Evolutionary conservation across 2,329 filamentous ascomycete species (phyloP), one percentile per base, ranked within the genome.

Genomic region (Sclerotinia trifoliorum): DNA sequence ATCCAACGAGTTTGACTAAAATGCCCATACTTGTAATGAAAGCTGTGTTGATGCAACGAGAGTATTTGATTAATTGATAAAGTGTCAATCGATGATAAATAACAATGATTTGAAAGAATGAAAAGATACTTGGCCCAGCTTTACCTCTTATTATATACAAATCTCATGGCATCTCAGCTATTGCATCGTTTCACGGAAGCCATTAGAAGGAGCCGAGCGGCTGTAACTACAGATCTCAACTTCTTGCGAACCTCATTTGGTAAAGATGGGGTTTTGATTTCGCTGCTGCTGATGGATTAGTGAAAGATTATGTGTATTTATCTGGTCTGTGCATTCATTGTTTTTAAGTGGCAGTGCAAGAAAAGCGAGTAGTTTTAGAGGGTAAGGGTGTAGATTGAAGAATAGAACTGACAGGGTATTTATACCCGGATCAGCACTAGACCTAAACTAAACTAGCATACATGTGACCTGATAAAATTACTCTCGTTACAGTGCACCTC

Each of bases 1-100:
- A 70, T 8, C 73, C 74, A 17, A 75, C 64, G 44, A 75, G 68
- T 52, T 69, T 72, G 26, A 74, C 69, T 46, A 75, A 56, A 13
- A 60, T 66, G n/a, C 71, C 69, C 72, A 75, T 75, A 5, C 3
- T 60, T 60, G 24, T 60, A 48, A n/a, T 29, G 24, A 24, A 44
- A 26, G 42, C 1, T 42, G 35, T 55, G 21, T 24, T 26, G 15
- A 19, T 32, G 3, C 8, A 56, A 35, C 19, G n/a, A 19, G 24
- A 60, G 19, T 7, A n/a, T 29, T 46, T 19, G 21, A 17, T 57
- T 15, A n/a, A 24, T 19, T 24, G 32, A 46, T 17, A 32, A 3
- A 42, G 21, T n/a, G 8, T 39, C 24, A 60, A 46, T 7, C 7
- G 35, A 13, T 29, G 42, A 60, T 39, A 35, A 35, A 35, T 19